Percentiles rank a stretch among this genome's conserved stretches.
Evolutionary conservation across 1,284 basidiomycete genomes (phyloP).

Genomic region (Trametes sp.): DNA sequence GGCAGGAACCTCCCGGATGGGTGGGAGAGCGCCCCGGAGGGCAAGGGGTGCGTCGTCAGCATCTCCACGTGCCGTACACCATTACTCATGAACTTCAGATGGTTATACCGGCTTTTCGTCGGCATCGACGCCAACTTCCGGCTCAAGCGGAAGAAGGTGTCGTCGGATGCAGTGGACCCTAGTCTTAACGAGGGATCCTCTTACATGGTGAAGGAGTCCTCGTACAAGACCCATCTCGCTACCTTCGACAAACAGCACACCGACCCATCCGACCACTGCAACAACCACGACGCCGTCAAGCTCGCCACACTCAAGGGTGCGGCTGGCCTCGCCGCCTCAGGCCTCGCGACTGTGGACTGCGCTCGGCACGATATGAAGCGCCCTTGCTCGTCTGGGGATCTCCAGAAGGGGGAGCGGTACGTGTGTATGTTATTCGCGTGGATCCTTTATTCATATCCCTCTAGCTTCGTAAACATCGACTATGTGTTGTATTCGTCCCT

Average conservation of each 20-base stretch:
- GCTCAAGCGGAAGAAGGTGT: slow-evolving; percentile 34
- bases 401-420: slow-evolving; percentile 39
- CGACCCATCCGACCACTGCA: slow-evolving; percentile 14
- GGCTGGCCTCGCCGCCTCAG: slow-evolving; percentile 9
- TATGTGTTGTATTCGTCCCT: slow-evolving; percentile 29
- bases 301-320: slow-evolving; percentile 15
- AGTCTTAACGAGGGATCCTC: slow-evolving; percentile 32
- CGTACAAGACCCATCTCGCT: slow-evolving; percentile 31
- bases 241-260: slow-evolving; percentile 4
- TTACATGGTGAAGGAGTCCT: slow-evolving; percentile 37
- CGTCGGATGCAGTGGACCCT: slow-evolving; percentile 30
- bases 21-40: background rate
- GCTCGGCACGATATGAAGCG: slow-evolving; percentile 35
- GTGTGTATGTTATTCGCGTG: background rate
- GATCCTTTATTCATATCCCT: background rate
- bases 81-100: slow-evolving; percentile 21
- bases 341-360: slow-evolving; percentile 18
- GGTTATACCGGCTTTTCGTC: slow-evolving; percentile 31
- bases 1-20: slow-evolving; percentile 42
- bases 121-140: slow-evolving; percentile 41
- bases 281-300: slow-evolving; percentile 24
- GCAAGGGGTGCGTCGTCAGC: background rate
- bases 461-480: slow-evolving; percentile 28
- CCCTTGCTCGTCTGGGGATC: slow-evolving; percentile 35
- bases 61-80: background rate